Evolutionary conservation across 2,329 filamentous ascomycete genomes (phyloP), one percentile per base, ranked within the genome.

Genomic region (Arachnomyces sp.): DNA sequence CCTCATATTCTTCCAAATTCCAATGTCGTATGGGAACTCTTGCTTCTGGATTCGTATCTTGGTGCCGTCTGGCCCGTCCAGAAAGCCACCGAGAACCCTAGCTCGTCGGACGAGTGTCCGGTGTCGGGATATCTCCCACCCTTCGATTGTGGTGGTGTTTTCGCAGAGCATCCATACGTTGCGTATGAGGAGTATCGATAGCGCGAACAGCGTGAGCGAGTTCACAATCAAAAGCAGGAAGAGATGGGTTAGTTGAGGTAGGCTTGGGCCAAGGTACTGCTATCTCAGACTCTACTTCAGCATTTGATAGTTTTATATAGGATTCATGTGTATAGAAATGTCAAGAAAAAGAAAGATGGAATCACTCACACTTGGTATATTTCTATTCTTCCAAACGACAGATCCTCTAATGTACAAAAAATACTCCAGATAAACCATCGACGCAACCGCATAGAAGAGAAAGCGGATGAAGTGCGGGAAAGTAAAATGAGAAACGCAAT

Each of bases 391-490:
- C 77, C 77, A 82, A 15, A 82, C 53, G 17, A 73, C 55, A 1
- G 67, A 61, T 17, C 63, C 66, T 18, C 77, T 65, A 3, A 67
- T 55, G 52, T 67, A 78, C 13, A 81, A 62, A 38, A 75, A 67
- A 36, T 67, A 70, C 48, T 76, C 70, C 2, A 82, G 67, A 44
- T 78, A 74, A 2, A 55, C 44, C 67, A 81, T 78, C 0, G 74
- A 70, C n/a, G 62, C 50, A 3, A 77, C 73, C 2, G 76, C 69
- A 51, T 77, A 82, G 46, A 74, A 68, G 31, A 82, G 58, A 54
- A 82, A 81, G 15, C 78, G 77, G 12, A 80, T 58, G 54, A 82
- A 82, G 53, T 82, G 78, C 2, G 78, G 78, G 44, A 80, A 74
- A 0, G 77, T 81, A 48, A 73, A 74, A 57, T 82, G 73, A 31